phyloP scores from a whole-genome alignment of 2,329 filamentous ascomycete genomes.

The Monilinia vaccinii-corymbosi region DNA sequence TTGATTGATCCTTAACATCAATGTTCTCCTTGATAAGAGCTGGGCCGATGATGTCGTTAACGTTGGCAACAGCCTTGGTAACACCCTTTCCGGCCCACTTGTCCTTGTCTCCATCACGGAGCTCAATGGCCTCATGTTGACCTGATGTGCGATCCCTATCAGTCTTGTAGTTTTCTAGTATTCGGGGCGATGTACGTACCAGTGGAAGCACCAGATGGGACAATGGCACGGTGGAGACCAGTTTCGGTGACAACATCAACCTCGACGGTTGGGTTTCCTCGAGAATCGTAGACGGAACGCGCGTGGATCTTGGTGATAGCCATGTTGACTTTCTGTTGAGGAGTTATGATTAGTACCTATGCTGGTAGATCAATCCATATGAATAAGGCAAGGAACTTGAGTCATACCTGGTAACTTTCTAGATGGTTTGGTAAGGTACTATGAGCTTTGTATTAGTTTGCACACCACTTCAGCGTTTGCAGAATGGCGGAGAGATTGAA shows the following conservation, averaged over 20 bases:
- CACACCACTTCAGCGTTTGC: conserved; percentile 9
- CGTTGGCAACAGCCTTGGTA: conserved; percentile 75
- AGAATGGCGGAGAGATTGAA: conserved; percentile 3
- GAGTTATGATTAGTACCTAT: conserved; percentile 12
- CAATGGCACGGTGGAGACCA: conserved; percentile 93
- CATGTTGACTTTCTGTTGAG: conserved; percentile 51
- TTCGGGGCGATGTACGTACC: conserved; percentile 45
- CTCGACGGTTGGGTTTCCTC: conserved; percentile 96
- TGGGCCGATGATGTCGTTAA: conserved; percentile 73
- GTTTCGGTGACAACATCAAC: conserved; percentile 95
- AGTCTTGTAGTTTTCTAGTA: conserved; percentile 14
- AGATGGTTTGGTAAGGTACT: conserved; percentile 7
- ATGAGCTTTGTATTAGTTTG: conserved; percentile 18
- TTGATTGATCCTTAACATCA: conserved; percentile 79
- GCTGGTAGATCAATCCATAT: neutral
- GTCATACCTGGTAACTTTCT: conserved; percentile 13
- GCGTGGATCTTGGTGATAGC: conserved; percentile 83
- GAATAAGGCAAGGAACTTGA: neutral
- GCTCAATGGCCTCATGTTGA: conserved; percentile 84
- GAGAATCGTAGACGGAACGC: conserved; percentile 97
- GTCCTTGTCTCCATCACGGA: conserved; percentile 80
- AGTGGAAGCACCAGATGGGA: conserved; percentile 92
- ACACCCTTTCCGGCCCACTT: conserved; percentile 87
- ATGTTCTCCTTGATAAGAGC: conserved; percentile 73
- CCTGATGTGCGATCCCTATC: conserved; percentile 39